Evolutionary conservation across 1,284 basidiomycete genomes (phyloP).

Genomic region (Ustilago lituana): DNA sequence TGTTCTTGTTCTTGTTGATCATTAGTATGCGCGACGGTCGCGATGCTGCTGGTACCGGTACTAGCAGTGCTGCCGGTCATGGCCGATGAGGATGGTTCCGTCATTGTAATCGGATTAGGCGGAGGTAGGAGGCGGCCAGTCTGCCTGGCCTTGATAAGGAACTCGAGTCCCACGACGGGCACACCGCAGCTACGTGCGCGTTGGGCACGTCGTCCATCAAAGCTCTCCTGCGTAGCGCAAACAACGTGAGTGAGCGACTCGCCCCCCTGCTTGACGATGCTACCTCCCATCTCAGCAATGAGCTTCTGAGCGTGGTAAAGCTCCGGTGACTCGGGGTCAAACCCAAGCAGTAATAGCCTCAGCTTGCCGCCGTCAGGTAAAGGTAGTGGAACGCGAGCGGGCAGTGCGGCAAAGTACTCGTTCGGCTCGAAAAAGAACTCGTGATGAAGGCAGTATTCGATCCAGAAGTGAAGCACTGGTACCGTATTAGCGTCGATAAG

Average conservation of each 20-base stretch:
- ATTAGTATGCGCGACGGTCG: neutral
- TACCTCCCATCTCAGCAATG: constrained; percentile 43
- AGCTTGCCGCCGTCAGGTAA: constrained; percentile 23
- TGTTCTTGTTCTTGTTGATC: neutral
- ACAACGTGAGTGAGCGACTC: constrained; percentile 46
- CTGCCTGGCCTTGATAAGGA: constrained; percentile 26
- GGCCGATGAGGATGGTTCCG: constrained; percentile 7
- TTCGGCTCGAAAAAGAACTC: constrained; percentile 41
- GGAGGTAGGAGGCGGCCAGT: constrained; percentile 23
- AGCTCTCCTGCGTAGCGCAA: constrained; percentile 32
- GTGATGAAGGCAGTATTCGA: constrained; percentile 57
- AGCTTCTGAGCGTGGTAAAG: constrained; percentile 50
- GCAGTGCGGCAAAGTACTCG: constrained; percentile 43
- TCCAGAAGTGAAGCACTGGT: constrained; percentile 56
- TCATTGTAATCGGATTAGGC: constrained; percentile 6
- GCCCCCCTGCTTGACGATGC: constrained; percentile 30
- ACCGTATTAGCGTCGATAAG: constrained; percentile 3
- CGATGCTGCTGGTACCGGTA: constrained; percentile 6
- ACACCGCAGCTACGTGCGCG: constrained; percentile 33
- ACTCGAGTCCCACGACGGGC: constrained; percentile 40
- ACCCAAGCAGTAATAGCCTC: constrained; percentile 41
- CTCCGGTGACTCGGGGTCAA: constrained; percentile 46
- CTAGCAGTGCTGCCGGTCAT: constrained; percentile 9
- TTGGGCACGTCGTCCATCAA: constrained; percentile 26
- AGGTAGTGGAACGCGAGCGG: constrained; percentile 35